Evolutionary conservation across 306 rosid species (phyloP).

Genomic region (Dryas octopetala): DNA sequence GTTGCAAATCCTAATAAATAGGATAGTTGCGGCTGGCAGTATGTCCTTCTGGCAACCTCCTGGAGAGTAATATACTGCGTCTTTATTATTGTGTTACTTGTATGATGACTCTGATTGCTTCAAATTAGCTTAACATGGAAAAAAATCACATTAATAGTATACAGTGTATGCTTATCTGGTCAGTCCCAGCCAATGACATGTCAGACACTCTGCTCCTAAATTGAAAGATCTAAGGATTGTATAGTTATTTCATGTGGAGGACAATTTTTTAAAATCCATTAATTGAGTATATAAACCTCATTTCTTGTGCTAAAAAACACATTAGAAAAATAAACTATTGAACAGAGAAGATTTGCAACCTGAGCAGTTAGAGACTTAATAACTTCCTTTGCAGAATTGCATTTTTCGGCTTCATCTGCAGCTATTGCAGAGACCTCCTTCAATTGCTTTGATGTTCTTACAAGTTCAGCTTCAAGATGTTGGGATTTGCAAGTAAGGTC

Average conservation of each 20-base stretch:
- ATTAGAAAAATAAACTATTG: conserved; percentile 9
- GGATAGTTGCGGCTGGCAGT: no score
- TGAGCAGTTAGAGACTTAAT: conserved; percentile 82
- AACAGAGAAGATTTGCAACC: conserved; percentile 47
- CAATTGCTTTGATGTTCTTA: conserved; percentile 66
- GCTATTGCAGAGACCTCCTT: conserved; percentile 77
- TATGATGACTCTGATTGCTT: background rate
- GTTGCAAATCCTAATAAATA: background rate
- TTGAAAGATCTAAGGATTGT: background rate
- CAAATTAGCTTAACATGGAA: background rate
- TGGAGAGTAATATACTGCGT: background rate
- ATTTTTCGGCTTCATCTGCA: conserved; percentile 79
- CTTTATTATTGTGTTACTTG: background rate
- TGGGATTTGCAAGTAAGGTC: conserved; percentile 65
- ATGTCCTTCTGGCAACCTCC: background rate
- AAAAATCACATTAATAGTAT: background rate
- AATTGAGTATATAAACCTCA: conserved; percentile 7
- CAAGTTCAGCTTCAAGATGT: conserved; percentile 79
- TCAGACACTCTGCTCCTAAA: background rate
- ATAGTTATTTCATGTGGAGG: background rate
- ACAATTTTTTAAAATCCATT: background rate
- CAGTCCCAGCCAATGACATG: background rate
- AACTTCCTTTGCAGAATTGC: conserved; percentile 90
- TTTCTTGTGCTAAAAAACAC: conserved; percentile 3
- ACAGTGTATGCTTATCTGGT: background rate